Conservation (phyloP, 306 rosid genomes). For the Rubus idaeus region DNA sequence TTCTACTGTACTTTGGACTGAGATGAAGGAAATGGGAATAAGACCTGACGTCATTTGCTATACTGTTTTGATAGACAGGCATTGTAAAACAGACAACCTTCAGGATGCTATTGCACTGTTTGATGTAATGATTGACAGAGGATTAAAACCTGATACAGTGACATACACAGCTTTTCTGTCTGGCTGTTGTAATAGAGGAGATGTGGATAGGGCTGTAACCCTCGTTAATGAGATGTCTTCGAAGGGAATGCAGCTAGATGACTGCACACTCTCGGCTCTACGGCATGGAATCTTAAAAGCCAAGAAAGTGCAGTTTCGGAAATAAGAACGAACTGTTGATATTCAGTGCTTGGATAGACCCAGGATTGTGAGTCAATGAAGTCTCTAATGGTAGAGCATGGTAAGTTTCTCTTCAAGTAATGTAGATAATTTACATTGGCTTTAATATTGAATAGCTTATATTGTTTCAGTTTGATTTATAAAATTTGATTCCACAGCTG, state of each 20-base stretch:
- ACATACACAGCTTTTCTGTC: slow-evolving; percentile 66
- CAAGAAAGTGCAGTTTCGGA: slow-evolving; percentile 42
- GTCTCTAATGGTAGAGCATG: slow-evolving; percentile 1
- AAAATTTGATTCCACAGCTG: slow-evolving; percentile 7
- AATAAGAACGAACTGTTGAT: slow-evolving; percentile 17
- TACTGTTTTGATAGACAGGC: slow-evolving; percentile 70
- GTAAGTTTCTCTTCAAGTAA: background rate
- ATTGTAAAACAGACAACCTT: slow-evolving; percentile 47
- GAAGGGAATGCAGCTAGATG: slow-evolving; percentile 48
- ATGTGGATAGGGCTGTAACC: slow-evolving; percentile 36
- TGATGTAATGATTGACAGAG: slow-evolving; percentile 53
- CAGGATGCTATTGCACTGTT: slow-evolving; percentile 52
- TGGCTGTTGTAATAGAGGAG: slow-evolving; percentile 41
- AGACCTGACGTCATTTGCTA: slow-evolving; percentile 61
- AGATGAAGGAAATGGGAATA: slow-evolving; percentile 55
- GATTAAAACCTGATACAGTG: slow-evolving; percentile 68
- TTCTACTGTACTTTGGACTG: slow-evolving; percentile 48
- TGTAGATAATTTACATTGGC: background rate
- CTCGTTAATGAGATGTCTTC: slow-evolving; percentile 55
- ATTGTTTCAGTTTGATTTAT: background rate
- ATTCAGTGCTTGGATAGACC: slow-evolving; percentile 17
- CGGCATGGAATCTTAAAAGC: slow-evolving; percentile 54
- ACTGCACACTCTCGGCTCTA: slow-evolving; percentile 30
- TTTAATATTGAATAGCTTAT: background rate
- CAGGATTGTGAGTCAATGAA: slow-evolving; percentile 12